These are phyloP conservation scores for Rasamsonia emersonii DNA, from an alignment of 2,329 filamentous ascomycete genomes.

Conservation along the genomic window DNA sequence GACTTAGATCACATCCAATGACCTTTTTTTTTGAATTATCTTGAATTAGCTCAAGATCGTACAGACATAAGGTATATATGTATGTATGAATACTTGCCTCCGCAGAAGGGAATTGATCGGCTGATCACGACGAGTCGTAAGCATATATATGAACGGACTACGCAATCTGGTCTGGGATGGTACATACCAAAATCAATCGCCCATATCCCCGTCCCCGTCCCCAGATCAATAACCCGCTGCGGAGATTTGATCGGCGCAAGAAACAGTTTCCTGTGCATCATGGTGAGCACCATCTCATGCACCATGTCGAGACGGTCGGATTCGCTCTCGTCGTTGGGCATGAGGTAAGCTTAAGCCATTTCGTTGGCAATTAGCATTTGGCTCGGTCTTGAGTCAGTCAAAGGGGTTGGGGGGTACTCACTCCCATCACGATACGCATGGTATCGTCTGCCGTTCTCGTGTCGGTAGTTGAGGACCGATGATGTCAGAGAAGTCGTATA, in stretches of 20 bases:
- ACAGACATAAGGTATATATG: too few species aligned
- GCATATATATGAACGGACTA: neutral
- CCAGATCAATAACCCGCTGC: slow-evolving; percentile 8
- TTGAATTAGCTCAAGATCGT: neutral
- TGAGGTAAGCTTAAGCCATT: neutral
- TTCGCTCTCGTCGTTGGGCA: slow-evolving; percentile 10
- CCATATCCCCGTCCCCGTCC: slow-evolving; percentile 10
- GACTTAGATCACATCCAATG: slow-evolving; percentile 9
- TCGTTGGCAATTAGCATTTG: neutral
- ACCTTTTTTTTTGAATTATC: slow-evolving; percentile 1
- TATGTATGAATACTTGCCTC: slow-evolving; percentile 1
- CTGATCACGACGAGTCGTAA: slow-evolving; percentile 1
- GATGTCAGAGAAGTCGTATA: too few species aligned
- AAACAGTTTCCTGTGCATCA: slow-evolving; percentile 8
- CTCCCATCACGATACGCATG: slow-evolving; percentile 7
- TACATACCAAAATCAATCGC: slow-evolving; percentile 8
- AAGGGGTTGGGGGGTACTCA: neutral
- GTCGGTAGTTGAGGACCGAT: slow-evolving; percentile 2
- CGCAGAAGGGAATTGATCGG: neutral
- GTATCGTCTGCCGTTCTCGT: slow-evolving; percentile 4
- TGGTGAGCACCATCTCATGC: slow-evolving; percentile 8
- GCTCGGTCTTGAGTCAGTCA: neutral
- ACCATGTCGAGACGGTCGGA: slow-evolving; percentile 9
- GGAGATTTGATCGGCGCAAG: slow-evolving; percentile 8
- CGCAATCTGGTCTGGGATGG: neutral